Evolutionary conservation across 371 early-diverging fungal species (phyloP), one percentile per base, ranked within the genome.

Genomic region (Apophysomyces trapeziformis): DNA sequence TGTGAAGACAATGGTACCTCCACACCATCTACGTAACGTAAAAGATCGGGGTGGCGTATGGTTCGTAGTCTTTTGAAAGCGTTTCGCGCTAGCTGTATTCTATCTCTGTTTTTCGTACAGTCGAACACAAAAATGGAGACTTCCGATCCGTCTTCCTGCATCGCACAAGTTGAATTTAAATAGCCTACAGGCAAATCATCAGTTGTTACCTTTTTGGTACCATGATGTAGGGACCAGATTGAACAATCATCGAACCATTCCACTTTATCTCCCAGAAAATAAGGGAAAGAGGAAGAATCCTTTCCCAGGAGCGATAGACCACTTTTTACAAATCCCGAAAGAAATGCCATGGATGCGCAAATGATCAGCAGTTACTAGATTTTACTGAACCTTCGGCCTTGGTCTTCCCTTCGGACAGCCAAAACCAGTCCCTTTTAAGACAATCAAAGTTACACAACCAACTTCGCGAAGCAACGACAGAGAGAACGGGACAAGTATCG

Each of bases 111-210:
- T 41, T 85, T 85, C 12, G 74, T 70, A 60, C 86, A 78, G 70
- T 95, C 95, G 67, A 94, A 95, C n/a, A 91, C 86, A 72, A 97
- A 96, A 4, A 97, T 88, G 7, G 96, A 90, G 1, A 95, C 94
- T 18, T 84, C 72, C n/a, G 87, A 83, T 59, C 86, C 87, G 58
- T 90, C 90, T 14, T 91, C 89, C 92, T 93, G 69, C 38, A 63
- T 21, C 4, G 8, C 4, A 21, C 9, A 21, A 26, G n/a, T 50
- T 21, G 32, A 50, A 21, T 50, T 9, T 6, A 8, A 8, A 21
- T 26, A 21, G 5, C 56, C 13, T 11, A 44, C 13, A 64, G 47
- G 32, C 16, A 44, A 59, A 9, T 18, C 35, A 35, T 18, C 58
- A 38, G 8, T 21, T 60, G 7, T n/a, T 86, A 92, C 94, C 80